phyloP scores from a whole-genome alignment of 495 filamentous ascomycete species.

The Apodospora peruviana region DNA sequence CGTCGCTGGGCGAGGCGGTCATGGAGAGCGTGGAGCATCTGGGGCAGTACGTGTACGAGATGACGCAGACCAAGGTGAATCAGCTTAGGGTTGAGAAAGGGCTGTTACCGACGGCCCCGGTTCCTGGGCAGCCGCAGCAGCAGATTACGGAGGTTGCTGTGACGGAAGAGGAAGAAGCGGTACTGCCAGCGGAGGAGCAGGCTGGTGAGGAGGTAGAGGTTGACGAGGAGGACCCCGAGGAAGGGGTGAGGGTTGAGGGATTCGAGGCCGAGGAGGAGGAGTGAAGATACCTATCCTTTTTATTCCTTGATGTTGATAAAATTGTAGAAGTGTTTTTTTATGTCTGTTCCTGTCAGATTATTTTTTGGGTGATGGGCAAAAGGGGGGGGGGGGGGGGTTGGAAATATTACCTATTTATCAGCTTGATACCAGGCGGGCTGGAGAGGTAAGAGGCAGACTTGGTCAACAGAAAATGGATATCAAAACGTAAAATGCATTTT shows the following conservation, averaged over 20 bases:
- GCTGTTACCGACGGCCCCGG: constrained; percentile 19
- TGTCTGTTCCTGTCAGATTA: too few relatives aligned
- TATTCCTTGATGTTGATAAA: not conserved
- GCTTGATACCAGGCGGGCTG: too few relatives aligned
- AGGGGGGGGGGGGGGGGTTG: too few relatives aligned
- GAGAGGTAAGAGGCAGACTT: too few relatives aligned
- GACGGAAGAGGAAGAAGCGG: constrained; percentile 38
- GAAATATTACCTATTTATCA: too few relatives aligned
- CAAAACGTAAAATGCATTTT: too few relatives aligned
- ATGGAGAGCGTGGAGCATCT: constrained; percentile 95
- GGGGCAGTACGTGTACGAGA: constrained; percentile 95
- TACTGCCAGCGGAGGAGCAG: too few relatives aligned
- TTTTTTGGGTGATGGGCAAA: not conserved
- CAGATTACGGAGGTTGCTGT: constrained; percentile 36
- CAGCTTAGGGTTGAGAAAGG: constrained; percentile 41
- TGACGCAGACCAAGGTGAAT: constrained; percentile 78
- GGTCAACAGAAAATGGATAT: too few relatives aligned
- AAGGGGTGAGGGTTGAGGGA: constrained; percentile 15
- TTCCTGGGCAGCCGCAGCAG: constrained; percentile 33
- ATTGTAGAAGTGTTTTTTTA: too few relatives aligned
- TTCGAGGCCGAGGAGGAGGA: constrained; percentile 28
- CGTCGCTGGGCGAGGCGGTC: constrained; percentile 45
- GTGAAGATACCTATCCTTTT: not conserved
- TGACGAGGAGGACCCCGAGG: constrained; percentile 8
- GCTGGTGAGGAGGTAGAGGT: not conserved